Evolutionary conservation across 2,329 filamentous ascomycete genomes (phyloP), one percentile per base, ranked within the genome.

Genomic region (Cyanodermella asteris): DNA sequence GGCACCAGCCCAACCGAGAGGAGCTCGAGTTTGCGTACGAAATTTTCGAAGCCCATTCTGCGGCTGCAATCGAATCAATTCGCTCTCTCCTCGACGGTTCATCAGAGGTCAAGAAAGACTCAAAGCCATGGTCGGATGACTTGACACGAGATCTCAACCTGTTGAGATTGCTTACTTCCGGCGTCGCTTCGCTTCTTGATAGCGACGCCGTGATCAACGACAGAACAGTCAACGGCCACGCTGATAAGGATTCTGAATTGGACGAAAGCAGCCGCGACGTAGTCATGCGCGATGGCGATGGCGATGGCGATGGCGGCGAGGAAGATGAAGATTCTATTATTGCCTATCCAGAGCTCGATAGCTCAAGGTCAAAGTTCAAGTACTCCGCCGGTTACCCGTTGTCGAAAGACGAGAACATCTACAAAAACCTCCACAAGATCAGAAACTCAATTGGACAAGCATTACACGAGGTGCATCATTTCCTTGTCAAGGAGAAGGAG

Each of bases 61-160:
- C 67, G 28, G 70, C 66, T 20, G 82, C 84, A 2, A 63, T 84
- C 31, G 56, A 70, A 29, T 69, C 78, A 32, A 53, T 97, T 8
- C 64, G 67, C 33, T 64, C 72, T 6, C 60, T 97, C n/a, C 90
- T 80, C 41, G 72, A 76, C 32, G 71, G 78, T 22, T 64, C 73
- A 18, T 73, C 81, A 2, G 72, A 70, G 3, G 72, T 94, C 26
- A 90, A 81, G 46, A 67, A 84, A 28, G 84, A 82, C 36, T 87
- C 87, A 18, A 97, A 94, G 49, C 84, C 93, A 39, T 97, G 87
- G 87, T 93, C 84, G 0, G 87, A 97, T 44, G 90, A 97, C 45
- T 73, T 94, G 15, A 84, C 81, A 2, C 61, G 87, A 28, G 80
- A 91, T 36, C 61, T 97, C 28, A 77, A 84, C 8, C 71, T 93